These are phyloP conservation scores for Rhodamnia rubescens DNA, from an alignment of 345 rosid genomes.

Conservation along the genomic window DNA sequence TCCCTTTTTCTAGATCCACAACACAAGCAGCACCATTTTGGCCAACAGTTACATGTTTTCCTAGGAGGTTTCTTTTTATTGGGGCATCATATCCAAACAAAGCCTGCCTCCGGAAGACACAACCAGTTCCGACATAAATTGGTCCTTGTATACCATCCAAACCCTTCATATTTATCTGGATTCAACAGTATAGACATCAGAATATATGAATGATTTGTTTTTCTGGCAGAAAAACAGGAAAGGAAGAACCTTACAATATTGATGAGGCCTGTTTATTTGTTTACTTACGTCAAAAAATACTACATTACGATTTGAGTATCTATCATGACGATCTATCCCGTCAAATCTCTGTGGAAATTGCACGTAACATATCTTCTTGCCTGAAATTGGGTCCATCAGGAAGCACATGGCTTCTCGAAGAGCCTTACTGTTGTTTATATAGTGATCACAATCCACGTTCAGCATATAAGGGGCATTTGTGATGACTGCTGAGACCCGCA, in stretches of 20 bases:
- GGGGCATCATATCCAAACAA: constrained; percentile 87
- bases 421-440: constrained; percentile 75
- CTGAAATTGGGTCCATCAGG: constrained; percentile 79
- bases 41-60: constrained; percentile 80
- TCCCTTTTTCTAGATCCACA: constrained; percentile 39
- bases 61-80: constrained; percentile 50
- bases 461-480: constrained; percentile 75
- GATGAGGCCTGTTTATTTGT: not conserved
- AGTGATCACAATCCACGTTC: constrained; percentile 83
- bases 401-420: constrained; percentile 82
- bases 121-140: constrained; percentile 89
- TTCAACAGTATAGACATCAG: not conserved
- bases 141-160: constrained; percentile 93
- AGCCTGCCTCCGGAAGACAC: constrained; percentile 86
- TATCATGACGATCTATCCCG: constrained; percentile 63
- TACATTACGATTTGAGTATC: constrained; percentile 77
- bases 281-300: constrained; percentile 69
- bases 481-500: constrained; percentile 61
- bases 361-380: constrained; percentile 68
- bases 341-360: constrained; percentile 88
- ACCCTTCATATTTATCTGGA: constrained; percentile 94
- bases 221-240: not conserved
- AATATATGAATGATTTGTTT: not conserved
- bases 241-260: not conserved
- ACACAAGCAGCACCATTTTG: constrained; percentile 58